Evolutionary conservation across 2,329 filamentous ascomycete species (phyloP).

Genomic region (Botrytis sinoallii): DNA sequence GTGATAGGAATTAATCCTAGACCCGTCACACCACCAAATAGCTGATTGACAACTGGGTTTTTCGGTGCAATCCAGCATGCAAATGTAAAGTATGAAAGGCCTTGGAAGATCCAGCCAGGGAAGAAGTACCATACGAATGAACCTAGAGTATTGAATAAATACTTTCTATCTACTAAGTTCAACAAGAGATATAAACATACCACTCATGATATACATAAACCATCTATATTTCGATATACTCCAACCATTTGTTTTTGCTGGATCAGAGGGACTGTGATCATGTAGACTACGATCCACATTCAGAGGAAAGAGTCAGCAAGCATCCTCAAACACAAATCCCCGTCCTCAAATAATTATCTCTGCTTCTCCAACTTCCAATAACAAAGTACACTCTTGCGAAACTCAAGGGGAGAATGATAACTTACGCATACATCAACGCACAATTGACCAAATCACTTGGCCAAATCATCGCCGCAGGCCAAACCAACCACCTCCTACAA

Average conservation of each 20-base stretch:
- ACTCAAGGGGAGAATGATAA: slow-evolving; percentile 34
- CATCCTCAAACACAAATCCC: background rate
- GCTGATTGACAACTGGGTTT: slow-evolving; percentile 65
- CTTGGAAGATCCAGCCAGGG: slow-evolving; percentile 49
- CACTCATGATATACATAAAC: slow-evolving; percentile 43
- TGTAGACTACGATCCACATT: slow-evolving; percentile 48
- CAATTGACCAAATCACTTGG: slow-evolving; percentile 54
- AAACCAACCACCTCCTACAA: slow-evolving; percentile 54
- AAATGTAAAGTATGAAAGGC: slow-evolving; percentile 63
- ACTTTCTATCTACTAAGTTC: background rate
- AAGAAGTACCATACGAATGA: slow-evolving; percentile 50
- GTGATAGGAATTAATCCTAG: slow-evolving; percentile 68
- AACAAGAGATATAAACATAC: slow-evolving; percentile 37
- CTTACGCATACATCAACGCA: slow-evolving; percentile 44
- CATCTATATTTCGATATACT: slow-evolving; percentile 43
- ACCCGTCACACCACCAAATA: slow-evolving; percentile 67
- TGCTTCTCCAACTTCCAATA: background rate
- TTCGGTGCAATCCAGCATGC: slow-evolving; percentile 69
- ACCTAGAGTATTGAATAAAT: background rate
- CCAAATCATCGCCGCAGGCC: slow-evolving; percentile 63
- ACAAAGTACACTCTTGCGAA: background rate
- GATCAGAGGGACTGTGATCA: slow-evolving; percentile 54
- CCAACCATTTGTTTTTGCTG: slow-evolving; percentile 48
- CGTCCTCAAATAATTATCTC: background rate
- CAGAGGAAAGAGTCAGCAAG: background rate